phyloP scores from a whole-genome alignment of 768 basidiomycete species.

The Leccinum boreale region DNA sequence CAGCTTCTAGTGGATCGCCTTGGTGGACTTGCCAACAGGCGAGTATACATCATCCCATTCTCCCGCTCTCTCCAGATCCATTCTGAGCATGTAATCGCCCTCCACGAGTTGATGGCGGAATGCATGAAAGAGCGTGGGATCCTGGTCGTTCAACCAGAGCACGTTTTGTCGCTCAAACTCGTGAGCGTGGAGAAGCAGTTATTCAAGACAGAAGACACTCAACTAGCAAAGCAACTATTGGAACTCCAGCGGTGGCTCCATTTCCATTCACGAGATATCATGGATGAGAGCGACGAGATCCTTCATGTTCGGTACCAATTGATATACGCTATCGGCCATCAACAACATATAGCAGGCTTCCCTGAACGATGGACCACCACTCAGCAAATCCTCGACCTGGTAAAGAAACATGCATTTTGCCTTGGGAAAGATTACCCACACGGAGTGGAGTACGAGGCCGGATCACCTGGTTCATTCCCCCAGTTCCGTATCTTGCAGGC shows the following conservation, averaged over 20 bases:
- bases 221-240: constrained; percentile 21
- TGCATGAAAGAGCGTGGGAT: constrained; percentile 42
- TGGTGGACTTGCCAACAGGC: constrained; percentile 43
- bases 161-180: constrained; percentile 49
- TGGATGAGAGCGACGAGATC: constrained; percentile 32
- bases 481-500: constrained; percentile 20
- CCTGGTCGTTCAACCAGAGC: constrained; percentile 51
- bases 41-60: constrained; percentile 50
- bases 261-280: constrained; percentile 23
- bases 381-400: constrained; percentile 29
- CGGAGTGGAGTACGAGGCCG: constrained; percentile 18
- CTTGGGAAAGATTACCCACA: constrained; percentile 5
- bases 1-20: constrained; percentile 43
- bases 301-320: constrained; percentile 37
- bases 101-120: constrained; percentile 34
- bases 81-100: constrained; percentile 11
- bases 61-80: constrained; percentile 36
- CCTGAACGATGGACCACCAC: constrained; percentile 36
- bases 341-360: constrained; percentile 25
- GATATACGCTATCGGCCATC: constrained; percentile 35
- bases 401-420: constrained; percentile 14
- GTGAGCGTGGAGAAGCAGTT: constrained; percentile 40
- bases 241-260: constrained; percentile 27
- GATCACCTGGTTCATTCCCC: constrained; percentile 20
- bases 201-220: not conserved